These are phyloP conservation scores for Halenospora varia DNA, from an alignment of 495 filamentous ascomycete species.

Conservation along the genomic window DNA sequence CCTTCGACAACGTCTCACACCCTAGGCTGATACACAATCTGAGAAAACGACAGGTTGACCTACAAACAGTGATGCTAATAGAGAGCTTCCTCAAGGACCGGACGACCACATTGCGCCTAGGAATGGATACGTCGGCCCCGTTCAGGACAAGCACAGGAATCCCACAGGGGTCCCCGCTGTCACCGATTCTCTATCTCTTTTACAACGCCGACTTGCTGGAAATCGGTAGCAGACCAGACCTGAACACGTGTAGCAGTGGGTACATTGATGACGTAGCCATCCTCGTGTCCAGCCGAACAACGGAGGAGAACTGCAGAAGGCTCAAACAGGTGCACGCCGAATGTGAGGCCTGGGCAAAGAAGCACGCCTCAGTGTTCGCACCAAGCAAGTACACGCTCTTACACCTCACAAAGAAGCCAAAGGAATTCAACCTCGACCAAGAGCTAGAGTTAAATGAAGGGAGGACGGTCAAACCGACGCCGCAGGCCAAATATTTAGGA, in stretches of 20 bases:
- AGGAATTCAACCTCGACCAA: neutral
- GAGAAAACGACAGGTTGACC: constrained; percentile 5
- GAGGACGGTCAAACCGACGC: constrained; percentile 9
- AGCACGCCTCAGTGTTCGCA: neutral
- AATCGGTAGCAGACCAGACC: neutral
- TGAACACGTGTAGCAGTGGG: neutral
- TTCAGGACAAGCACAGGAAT: constrained; percentile 7
- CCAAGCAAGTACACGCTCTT: neutral
- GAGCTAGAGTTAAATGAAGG: neutral
- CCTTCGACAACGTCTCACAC: constrained; percentile 30
- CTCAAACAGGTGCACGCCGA: neutral
- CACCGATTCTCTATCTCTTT: constrained; percentile 25
- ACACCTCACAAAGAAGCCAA: neutral
- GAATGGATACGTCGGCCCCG: neutral
- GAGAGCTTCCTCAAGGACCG: constrained; percentile 9
- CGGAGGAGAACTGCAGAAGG: neutral
- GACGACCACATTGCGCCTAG: constrained; percentile 4
- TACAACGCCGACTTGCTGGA: constrained; percentile 18
- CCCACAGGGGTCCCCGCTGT: constrained; percentile 23
- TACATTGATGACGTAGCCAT: neutral
- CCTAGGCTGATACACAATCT: constrained; percentile 26
- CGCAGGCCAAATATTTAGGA: constrained; percentile 11
- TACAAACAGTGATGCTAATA: constrained; percentile 2
- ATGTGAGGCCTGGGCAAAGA: neutral
- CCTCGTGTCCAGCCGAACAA: neutral